Conservation (phyloP, 2,329 filamentous ascomycete species). For the Pestalotiopsis fici region DNA sequence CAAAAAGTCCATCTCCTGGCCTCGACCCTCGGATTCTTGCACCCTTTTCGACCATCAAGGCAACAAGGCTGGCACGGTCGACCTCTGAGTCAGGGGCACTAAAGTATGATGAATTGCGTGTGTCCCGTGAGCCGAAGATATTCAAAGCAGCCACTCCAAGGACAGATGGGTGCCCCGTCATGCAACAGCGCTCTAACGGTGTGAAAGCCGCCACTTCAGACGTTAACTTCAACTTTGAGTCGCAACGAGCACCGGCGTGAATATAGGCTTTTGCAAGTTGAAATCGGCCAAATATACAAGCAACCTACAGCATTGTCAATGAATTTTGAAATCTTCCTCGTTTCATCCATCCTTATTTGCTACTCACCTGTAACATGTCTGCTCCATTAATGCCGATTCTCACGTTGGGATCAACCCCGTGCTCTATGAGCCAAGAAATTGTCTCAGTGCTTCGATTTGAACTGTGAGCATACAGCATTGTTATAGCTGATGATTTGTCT, state of each 20-base stretch:
- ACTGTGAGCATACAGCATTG: background rate
- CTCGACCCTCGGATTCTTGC: background rate
- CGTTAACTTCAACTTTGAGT: background rate
- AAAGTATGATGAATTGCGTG: background rate
- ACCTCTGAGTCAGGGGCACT: background rate
- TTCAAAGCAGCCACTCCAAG: too few relatives aligned
- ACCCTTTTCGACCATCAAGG: background rate
- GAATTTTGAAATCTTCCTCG: too few relatives aligned
- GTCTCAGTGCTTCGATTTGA: background rate
- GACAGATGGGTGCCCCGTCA: background rate
- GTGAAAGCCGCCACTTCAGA: background rate
- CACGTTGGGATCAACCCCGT: background rate
- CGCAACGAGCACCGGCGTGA: background rate
- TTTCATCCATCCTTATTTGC: background rate
- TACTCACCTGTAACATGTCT: background rate
- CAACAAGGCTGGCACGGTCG: background rate
- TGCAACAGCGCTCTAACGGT: slow-evolving; percentile 2
- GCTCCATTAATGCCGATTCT: background rate
- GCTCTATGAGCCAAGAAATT: background rate
- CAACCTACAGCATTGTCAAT: background rate
- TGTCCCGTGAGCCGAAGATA: too few relatives aligned
- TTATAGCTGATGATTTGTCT: background rate
- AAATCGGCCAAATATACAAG: background rate
- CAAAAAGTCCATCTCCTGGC: background rate
- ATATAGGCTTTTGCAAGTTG: background rate